Evolutionary conservation across 768 basidiomycete genomes (phyloP).

Genomic region (Fomitopsis serialis): DNA sequence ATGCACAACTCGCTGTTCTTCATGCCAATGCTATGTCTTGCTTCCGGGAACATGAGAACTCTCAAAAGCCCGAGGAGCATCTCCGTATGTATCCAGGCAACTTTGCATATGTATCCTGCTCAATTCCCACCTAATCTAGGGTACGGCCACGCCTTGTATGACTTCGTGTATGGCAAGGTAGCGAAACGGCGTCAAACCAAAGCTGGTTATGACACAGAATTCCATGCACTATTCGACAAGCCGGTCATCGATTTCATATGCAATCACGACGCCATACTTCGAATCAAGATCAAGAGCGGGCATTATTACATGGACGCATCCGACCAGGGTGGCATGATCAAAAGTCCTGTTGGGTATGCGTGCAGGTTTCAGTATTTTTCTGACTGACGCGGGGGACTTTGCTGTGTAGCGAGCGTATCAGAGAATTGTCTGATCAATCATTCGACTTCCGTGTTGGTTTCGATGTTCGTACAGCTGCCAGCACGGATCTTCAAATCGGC

Average conservation of each 20-base stretch:
- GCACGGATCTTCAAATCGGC: constrained; percentile 11
- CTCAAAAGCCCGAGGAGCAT: constrained; percentile 6
- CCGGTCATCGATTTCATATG: constrained; percentile 24
- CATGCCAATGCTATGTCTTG: constrained; percentile 14
- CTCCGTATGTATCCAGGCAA: constrained; percentile 7
- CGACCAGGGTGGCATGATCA: background rate
- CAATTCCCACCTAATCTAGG: constrained; percentile 1
- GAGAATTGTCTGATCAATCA: constrained; percentile 1
- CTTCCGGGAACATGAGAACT: constrained; percentile 7
- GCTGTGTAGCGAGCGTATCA: constrained; percentile 5
- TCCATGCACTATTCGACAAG: constrained; percentile 15
- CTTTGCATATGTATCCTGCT: too few relatives aligned
- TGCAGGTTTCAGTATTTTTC: too few relatives aligned
- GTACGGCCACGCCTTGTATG: constrained; percentile 10
- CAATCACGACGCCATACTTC: constrained; percentile 24
- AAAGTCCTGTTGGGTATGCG: too few relatives aligned
- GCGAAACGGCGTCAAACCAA: background rate
- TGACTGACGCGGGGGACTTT: too few relatives aligned
- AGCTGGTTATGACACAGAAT: constrained; percentile 4
- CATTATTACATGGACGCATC: constrained; percentile 18
- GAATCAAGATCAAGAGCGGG: constrained; percentile 17
- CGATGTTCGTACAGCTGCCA: constrained; percentile 8
- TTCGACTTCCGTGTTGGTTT: constrained; percentile 19
- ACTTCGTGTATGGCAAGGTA: constrained; percentile 12
- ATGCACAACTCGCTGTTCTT: constrained; percentile 15